phyloP scores from a whole-genome alignment of 208 protist genomes.

The Acanthamoeba pearcei region DNA sequence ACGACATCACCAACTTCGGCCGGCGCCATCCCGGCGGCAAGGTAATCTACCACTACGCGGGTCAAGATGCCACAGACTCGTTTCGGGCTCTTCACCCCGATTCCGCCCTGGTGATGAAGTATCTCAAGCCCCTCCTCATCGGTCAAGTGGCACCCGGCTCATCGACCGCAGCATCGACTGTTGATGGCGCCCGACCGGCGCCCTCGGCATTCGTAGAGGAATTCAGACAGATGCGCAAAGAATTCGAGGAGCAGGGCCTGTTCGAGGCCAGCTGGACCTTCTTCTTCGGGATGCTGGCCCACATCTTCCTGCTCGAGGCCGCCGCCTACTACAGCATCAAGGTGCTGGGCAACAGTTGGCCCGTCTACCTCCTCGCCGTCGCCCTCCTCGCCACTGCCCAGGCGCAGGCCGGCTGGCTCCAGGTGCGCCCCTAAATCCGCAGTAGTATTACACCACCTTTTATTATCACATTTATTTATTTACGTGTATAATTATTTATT shows the following conservation, averaged over 20 bases:
- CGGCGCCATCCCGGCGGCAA: constrained; percentile 3
- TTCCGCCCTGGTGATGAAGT: neutral
- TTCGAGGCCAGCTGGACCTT: constrained; percentile 22
- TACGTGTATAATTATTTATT: neutral
- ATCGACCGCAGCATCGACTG: neutral
- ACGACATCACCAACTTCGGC: constrained; percentile 36
- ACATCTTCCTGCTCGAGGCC: constrained; percentile 15
- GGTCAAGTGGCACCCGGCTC: neutral
- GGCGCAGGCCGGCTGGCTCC: constrained; percentile 92
- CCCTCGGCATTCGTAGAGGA: constrained; percentile 14
- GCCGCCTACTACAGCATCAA: neutral
- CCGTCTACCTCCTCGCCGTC: neutral
- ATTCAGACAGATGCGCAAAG: neutral
- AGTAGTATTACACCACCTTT: constrained; percentile 84
- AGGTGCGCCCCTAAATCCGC: constrained; percentile 89
- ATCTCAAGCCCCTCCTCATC: neutral
- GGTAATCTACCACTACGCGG: constrained; percentile 21
- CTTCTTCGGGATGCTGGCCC: constrained; percentile 1
- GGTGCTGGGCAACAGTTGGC: neutral
- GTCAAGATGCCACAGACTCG: neutral
- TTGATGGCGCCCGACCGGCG: neutral
- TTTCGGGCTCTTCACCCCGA: neutral
- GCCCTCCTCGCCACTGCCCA: constrained; percentile 90
- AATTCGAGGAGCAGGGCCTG: constrained; percentile 28
- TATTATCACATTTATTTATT: constrained; percentile 85